These are phyloP conservation scores for Lactifluus piperatus DNA, from an alignment of 768 basidiomycete genomes.

Conservation along the genomic window DNA sequence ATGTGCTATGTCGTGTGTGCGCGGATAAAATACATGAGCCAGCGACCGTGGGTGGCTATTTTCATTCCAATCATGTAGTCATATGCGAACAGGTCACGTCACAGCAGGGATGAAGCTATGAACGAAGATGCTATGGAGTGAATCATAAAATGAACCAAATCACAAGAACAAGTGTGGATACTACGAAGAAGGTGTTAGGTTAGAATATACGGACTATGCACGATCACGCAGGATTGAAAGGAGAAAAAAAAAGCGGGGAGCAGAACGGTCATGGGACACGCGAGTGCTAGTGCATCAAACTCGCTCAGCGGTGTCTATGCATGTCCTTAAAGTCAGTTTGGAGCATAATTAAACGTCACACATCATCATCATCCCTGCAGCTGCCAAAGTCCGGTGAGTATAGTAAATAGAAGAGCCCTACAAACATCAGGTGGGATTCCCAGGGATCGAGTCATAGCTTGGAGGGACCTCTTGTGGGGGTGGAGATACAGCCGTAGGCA, in stretches of 20 bases:
- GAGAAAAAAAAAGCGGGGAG: neutral
- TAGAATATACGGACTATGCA: neutral
- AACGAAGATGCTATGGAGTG: neutral
- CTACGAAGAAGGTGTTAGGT: neutral
- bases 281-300: neutral
- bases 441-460: conserved; percentile 27
- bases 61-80: neutral
- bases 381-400: neutral
- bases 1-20: neutral
- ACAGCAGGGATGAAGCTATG: neutral
- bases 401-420: neutral
- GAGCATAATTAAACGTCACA: neutral
- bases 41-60: neutral
- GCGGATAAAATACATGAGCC: neutral
- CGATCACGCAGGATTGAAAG: neutral
- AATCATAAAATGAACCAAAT: neutral
- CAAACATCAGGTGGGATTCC: conserved; percentile 7
- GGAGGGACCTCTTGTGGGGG: conserved; percentile 25
- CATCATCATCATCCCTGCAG: neutral
- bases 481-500: conserved; percentile 3
- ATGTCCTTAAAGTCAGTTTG: neutral
- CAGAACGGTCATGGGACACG: neutral
- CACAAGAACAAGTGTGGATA: neutral
- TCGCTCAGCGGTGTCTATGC: neutral
- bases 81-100: neutral